Base-by-base conservation (phyloP, 1,284 basidiomycete species). In the Rhodofomes roseus region DNA sequence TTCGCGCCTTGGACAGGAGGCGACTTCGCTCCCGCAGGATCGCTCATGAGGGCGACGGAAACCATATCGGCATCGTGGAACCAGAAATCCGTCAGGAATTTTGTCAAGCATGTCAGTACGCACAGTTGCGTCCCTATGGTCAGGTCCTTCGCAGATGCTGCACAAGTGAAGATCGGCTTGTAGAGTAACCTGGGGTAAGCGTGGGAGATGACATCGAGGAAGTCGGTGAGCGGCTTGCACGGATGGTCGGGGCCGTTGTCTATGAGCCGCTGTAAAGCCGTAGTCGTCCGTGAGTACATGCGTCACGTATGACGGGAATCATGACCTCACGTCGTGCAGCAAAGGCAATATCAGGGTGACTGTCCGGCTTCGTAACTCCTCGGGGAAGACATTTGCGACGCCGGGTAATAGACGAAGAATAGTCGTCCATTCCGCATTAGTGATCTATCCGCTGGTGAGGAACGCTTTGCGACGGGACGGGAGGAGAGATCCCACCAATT, bases 51-150 rank as follows among this genome's bases (percentile, higher is more conserved):
- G 4, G 87, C 89, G 4, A 92, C 81, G 3, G 84, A 77, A 60
- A 92, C 76, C 90, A 93, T 93, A 66, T 92, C 89, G 1, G 87
- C 79, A 71, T 92, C 86, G 22, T 83, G 79, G 2, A 79, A 81
- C 90, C 89, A 92, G 66, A 86, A 85, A 57, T 83, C 81, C 0
- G 82, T 78, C 12, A 91, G 71, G 63, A 83, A 81, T 14, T 75
- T 77, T 2, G 83, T 75, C 34, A 90, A 62, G 0, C 79, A 75
- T 14, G 75, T 73, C 31, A 92, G 71, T 0, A 81, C 74, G 51
- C 81, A 80, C 0, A 92, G 78, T 60, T 89, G 82, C 41, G 80
- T 81, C 4, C 81, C 73, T 2, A 91, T 77, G 0, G 81, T 79
- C 16, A 82, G 67, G 40, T 85, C 81, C 61, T 84, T 85, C 23